Conservation (phyloP, 2,329 filamentous ascomycete genomes). For the Cyclaneusma minus region DNA sequence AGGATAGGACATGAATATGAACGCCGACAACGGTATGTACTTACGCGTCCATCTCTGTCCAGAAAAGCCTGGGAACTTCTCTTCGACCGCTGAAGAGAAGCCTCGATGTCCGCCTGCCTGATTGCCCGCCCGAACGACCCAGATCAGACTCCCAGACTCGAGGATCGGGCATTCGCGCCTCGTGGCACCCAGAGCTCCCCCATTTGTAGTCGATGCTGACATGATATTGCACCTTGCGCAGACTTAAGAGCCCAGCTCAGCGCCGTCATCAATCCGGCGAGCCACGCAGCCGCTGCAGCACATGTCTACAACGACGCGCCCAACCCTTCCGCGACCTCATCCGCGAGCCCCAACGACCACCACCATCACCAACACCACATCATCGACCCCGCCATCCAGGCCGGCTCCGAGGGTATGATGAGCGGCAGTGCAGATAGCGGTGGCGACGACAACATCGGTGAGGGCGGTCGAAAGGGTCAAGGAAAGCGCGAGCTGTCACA, state of each 20-base stretch:
- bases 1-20: conserved; percentile 3
- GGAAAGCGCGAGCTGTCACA: conserved; percentile 81
- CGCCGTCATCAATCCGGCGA: conserved; percentile 13
- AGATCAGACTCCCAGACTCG: not conserved
- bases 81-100: conserved; percentile 1
- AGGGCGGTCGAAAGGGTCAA: conserved; percentile 55
- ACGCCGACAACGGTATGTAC: conserved; percentile 4
- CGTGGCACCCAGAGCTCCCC: conserved; percentile 1
- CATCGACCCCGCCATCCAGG: conserved; percentile 20
- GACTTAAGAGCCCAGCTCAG: conserved; percentile 20
- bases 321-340: conserved; percentile 16
- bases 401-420: conserved; percentile 14
- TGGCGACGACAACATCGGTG: conserved; percentile 15
- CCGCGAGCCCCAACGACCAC: conserved; percentile 17
- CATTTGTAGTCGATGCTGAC: conserved; percentile 11
- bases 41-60: not conserved
- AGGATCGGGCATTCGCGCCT: conserved; percentile 1
- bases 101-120: conserved; percentile 1
- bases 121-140: not conserved
- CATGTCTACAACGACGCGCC: conserved; percentile 18
- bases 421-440: conserved; percentile 15
- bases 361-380: too few relatives aligned
- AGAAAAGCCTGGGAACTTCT: not conserved
- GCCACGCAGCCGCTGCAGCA: not conserved
- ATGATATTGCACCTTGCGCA: conserved; percentile 13